Percentiles rank a stretch among this genome's conserved stretches.
Conservation (phyloP, 176 grass and related monocot genomes). For the Eleusine coracana region DNA sequence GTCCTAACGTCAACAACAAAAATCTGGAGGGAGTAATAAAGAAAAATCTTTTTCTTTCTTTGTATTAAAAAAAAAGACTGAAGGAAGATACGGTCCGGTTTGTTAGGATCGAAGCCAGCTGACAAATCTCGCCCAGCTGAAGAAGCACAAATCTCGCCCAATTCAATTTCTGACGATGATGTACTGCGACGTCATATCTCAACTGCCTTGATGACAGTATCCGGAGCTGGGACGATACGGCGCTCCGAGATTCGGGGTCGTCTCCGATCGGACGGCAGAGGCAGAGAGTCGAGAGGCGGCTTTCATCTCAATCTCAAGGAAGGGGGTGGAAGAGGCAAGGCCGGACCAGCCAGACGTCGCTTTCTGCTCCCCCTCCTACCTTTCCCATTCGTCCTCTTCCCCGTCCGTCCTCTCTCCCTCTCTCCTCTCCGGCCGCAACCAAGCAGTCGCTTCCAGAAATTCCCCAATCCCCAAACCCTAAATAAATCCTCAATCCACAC, state of each 20-base stretch:
- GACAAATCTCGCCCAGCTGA: background rate
- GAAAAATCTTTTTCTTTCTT: background rate
- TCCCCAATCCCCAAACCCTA: conserved; percentile 54
- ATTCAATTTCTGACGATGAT: background rate
- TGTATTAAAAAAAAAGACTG: background rate
- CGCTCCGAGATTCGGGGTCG: conserved; percentile 25
- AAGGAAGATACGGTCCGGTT: background rate
- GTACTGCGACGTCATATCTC: background rate
- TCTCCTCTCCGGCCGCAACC: conserved; percentile 1
- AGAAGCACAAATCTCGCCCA: background rate
- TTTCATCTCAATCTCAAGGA: background rate
- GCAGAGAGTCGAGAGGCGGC: background rate
- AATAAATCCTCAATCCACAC: conserved; percentile 44
- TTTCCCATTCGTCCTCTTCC: conserved; percentile 28
- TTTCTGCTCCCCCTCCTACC: conserved; percentile 22
- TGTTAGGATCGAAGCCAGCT: background rate
- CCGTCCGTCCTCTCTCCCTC: no score
- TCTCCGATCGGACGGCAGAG: background rate
- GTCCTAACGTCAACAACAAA: no score
- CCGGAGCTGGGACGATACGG: background rate
- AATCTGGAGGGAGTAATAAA: no score
- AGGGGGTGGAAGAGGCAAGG: background rate
- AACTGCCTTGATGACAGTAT: background rate
- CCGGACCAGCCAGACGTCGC: conserved; percentile 34
- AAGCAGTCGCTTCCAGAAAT: conserved; percentile 38